Evolutionary conservation across 495 filamentous ascomycete genomes (phyloP).

Genomic region (Podospora pseudopauciseta): DNA sequence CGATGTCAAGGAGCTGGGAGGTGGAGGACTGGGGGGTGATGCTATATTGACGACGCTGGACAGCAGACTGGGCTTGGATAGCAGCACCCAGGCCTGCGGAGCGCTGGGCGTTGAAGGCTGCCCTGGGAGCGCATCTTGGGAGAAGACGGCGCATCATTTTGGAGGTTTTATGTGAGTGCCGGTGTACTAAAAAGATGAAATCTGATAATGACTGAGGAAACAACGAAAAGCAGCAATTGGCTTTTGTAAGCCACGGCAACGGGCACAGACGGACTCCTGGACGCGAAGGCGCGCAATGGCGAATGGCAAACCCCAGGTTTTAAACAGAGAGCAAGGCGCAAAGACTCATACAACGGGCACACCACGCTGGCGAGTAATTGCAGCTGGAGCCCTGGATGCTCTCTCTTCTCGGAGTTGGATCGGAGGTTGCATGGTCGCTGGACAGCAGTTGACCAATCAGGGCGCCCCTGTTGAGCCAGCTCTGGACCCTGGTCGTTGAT

Average conservation of each 20-base stretch:
- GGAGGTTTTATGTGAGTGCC: background rate
- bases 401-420: slow-evolving; percentile 30
- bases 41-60: slow-evolving; percentile 52
- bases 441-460: slow-evolving; percentile 29
- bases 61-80: slow-evolving; percentile 28
- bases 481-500: background rate
- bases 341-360: background rate
- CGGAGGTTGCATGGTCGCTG: slow-evolving; percentile 25
- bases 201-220: background rate
- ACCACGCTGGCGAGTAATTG: background rate
- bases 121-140: slow-evolving; percentile 22
- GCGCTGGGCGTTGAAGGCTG: slow-evolving; percentile 14
- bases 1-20: slow-evolving; percentile 55
- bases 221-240: background rate
- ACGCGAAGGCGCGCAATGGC: background rate
- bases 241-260: background rate
- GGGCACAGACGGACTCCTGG: background rate
- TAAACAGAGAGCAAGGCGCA: background rate
- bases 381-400: background rate
- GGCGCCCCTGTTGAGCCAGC: background rate
- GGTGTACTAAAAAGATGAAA: background rate
- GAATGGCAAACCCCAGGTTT: background rate
- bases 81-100: slow-evolving; percentile 14
- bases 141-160: slow-evolving; percentile 30
- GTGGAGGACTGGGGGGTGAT: slow-evolving; percentile 52